Evolutionary conservation across 2,329 filamentous ascomycete genomes (phyloP), one percentile per base, ranked within the genome.

Genomic region (Aspergillus carbonarius): DNA sequence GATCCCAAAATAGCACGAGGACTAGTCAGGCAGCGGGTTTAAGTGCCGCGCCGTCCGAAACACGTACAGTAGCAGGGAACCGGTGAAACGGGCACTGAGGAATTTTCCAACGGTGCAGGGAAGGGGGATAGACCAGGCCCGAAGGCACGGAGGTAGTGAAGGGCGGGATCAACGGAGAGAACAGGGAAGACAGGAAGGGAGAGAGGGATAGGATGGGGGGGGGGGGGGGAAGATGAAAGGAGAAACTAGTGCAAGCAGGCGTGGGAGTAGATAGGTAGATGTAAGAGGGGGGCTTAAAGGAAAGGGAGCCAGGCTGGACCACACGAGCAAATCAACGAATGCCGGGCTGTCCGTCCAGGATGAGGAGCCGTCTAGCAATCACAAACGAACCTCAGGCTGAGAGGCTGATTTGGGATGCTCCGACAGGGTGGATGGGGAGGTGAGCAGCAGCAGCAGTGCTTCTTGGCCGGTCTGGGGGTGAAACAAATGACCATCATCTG

Each of bases 1-100:
- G 62, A 60, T 67, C 68, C 66, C 69, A 70, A 66, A 70, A 65
- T 70, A 68, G 67, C 66, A 69, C 62, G 57, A 63, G 59, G 57
- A 56, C 56, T 60, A 60, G 54, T 62, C 58, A 63, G 56, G 59
- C 60, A 55, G 54, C 60, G 63, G 64, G 51, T 52, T 61, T 47
- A 58, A 59, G 54, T 58, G 60, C 62, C 64, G 64, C 60, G 60
- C 60, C 63, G 61, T 63, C 59, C 47, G 54, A 54, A 59, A 56
- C 54, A 54, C 54, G 51, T 54, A 44, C 51, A 54, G 30, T 53
- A 40, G 37, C 35, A 40, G 25, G 39, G 20, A n/a, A 44, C 49
- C 49, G 49, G 34, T 35, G 20, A 51, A 51, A 39, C 25, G 13
- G 13, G 20, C 49, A 9, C 34, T 27, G 25, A 15, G 49, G 20